These are phyloP conservation scores for Syncephalastrum sp. DNA, from an alignment of 371 early-diverging fungal genomes.

Conservation along the genomic window DNA sequence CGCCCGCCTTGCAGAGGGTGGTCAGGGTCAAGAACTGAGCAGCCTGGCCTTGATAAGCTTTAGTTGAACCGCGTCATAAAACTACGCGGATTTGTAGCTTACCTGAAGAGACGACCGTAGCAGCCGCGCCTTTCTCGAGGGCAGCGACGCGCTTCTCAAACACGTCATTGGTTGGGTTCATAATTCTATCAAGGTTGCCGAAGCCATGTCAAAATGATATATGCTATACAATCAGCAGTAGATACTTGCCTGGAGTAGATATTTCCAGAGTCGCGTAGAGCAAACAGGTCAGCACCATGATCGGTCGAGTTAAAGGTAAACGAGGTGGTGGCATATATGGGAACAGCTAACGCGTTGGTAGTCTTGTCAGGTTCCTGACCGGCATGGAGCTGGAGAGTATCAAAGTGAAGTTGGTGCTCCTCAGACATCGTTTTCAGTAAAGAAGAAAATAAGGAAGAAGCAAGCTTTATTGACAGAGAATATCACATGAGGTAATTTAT, in stretches of 20 bases:
- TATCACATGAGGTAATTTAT: too few species aligned
- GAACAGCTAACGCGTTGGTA: slow-evolving; percentile 84
- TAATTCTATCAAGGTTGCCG: slow-evolving; percentile 20
- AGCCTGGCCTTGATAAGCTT: slow-evolving; percentile 64
- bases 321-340: slow-evolving; percentile 86
- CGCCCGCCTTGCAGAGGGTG: slow-evolving; percentile 73
- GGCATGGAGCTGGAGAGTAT: slow-evolving; percentile 92
- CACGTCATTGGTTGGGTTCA: slow-evolving; percentile 86
- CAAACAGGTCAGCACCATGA: slow-evolving; percentile 81
- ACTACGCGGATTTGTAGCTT: neutral
- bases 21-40: slow-evolving; percentile 82
- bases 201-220: neutral
- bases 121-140: slow-evolving; percentile 79
- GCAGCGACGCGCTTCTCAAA: slow-evolving; percentile 89
- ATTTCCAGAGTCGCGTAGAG: slow-evolving; percentile 64
- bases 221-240: neutral
- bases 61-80: neutral
- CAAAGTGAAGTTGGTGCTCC: slow-evolving; percentile 57
- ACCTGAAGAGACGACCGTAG: slow-evolving; percentile 55
- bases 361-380: slow-evolving; percentile 68
- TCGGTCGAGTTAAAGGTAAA: slow-evolving; percentile 74
- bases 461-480: too few species aligned
- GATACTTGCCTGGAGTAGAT: slow-evolving; percentile 69
- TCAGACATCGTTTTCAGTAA: slow-evolving; percentile 4
- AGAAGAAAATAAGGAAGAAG: neutral